Percentiles rank a stretch among this genome's conserved stretches.
Conservation (phyloP, 345 rosid genomes). For the Ceriops zippeliana region DNA sequence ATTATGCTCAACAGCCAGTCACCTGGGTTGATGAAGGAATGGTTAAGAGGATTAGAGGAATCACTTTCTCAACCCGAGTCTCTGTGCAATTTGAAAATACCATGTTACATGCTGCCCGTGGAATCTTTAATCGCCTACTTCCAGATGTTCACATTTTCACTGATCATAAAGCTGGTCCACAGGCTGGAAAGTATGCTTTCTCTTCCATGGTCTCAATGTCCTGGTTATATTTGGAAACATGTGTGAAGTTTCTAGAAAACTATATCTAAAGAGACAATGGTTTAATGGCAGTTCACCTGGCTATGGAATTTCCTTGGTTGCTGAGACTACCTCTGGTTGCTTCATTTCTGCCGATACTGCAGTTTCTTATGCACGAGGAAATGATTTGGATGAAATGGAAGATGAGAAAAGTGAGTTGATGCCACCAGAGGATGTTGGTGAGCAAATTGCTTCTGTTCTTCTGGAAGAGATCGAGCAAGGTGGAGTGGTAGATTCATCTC, state of each 20-base stretch:
- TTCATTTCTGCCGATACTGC: constrained; percentile 73
- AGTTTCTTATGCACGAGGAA: constrained; percentile 44
- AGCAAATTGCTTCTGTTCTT: constrained; percentile 71
- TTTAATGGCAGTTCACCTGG: constrained; percentile 74
- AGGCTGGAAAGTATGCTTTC: constrained; percentile 83
- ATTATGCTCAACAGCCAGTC: constrained; percentile 51
- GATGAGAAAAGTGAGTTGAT: constrained; percentile 50
- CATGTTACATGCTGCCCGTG: constrained; percentile 83
- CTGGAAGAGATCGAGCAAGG: constrained; percentile 87
- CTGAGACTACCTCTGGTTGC: constrained; percentile 88
- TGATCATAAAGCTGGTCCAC: constrained; percentile 64
- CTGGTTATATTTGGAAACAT: background rate
- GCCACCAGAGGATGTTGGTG: constrained; percentile 78
- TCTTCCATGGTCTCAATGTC: background rate
- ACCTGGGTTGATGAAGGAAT: constrained; percentile 83
- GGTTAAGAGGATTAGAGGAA: constrained; percentile 89
- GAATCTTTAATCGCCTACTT: constrained; percentile 75
- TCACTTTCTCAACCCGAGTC: constrained; percentile 72
- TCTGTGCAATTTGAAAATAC: constrained; percentile 65
- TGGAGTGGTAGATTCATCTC: constrained; percentile 93
- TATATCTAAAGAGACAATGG: constrained; percentile 12
- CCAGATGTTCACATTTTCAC: constrained; percentile 80
- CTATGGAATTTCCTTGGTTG: constrained; percentile 85
- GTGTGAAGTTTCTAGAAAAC: background rate
- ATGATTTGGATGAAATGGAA: constrained; percentile 51